Evolutionary conservation across 768 basidiomycete species (phyloP).

Genomic region (Rhizopogon roseolus): DNA sequence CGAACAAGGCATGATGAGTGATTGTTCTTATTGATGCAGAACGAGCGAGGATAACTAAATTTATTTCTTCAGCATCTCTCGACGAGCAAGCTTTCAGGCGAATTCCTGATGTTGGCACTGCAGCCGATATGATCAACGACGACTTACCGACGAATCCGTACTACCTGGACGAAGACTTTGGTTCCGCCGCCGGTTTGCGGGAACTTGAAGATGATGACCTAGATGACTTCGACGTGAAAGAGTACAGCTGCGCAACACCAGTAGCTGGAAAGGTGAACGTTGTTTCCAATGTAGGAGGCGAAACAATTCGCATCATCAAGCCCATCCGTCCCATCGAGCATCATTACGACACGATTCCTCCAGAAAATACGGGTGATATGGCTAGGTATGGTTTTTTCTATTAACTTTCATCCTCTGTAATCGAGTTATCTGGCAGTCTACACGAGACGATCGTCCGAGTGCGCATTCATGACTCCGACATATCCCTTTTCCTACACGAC

Average conservation of each 20-base stretch:
- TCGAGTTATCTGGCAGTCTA: conserved; percentile 24
- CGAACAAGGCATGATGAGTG: conserved; percentile 24
- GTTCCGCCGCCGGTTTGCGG: conserved; percentile 69
- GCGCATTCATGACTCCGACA: conserved; percentile 55
- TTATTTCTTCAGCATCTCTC: conserved; percentile 49
- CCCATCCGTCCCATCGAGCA: conserved; percentile 67
- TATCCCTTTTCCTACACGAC: conserved; percentile 76
- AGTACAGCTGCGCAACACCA: conserved; percentile 11
- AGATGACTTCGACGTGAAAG: conserved; percentile 52
- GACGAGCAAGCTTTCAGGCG: conserved; percentile 79
- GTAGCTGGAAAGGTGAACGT: conserved; percentile 31
- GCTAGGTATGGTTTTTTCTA: conserved; percentile 37
- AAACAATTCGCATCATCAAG: conserved; percentile 78
- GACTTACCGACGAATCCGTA: conserved; percentile 87
- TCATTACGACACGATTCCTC: conserved; percentile 63
- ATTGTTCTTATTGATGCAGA: not conserved
- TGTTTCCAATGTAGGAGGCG: conserved; percentile 68
- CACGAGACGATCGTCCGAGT: conserved; percentile 48
- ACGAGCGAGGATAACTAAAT: conserved; percentile 1
- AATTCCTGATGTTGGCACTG: conserved; percentile 70
- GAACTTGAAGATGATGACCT: conserved; percentile 70
- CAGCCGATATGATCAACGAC: conserved; percentile 86
- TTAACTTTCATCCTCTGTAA: not conserved
- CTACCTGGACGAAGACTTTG: conserved; percentile 82
- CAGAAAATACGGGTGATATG: conserved; percentile 42